phyloP scores from a whole-genome alignment of 441 rosid species.

The Pelargonium citronellum region DNA sequence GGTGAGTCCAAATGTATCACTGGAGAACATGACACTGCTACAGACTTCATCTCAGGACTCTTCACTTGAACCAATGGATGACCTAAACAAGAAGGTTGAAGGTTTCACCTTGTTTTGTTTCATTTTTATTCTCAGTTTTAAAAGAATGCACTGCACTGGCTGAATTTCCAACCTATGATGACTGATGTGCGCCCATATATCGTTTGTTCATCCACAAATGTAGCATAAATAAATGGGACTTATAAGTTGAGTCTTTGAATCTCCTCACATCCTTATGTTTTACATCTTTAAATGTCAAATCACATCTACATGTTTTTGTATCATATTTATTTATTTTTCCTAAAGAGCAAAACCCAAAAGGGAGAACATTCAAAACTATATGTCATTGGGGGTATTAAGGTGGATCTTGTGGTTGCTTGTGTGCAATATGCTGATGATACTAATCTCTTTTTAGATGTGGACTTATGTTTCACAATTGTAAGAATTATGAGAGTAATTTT shows the following conservation, averaged over 20 bases:
- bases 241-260: background rate
- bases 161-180: background rate
- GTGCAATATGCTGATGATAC: background rate
- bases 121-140: background rate
- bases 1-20: slow-evolving; percentile 26
- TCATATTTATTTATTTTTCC: background rate
- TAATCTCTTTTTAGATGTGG: too few relatives aligned
- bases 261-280: background rate
- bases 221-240: background rate
- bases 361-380: background rate
- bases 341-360: background rate
- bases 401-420: background rate
- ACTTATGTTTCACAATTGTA: background rate
- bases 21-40: slow-evolving; percentile 18
- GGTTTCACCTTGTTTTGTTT: slow-evolving; percentile 23
- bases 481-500: background rate
- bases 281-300: background rate
- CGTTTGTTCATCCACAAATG: background rate
- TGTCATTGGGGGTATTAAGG: background rate
- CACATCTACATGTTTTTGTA: background rate
- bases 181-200: background rate
- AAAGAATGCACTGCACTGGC: background rate
- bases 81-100: slow-evolving; percentile 30
- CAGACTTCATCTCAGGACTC: slow-evolving; percentile 26
- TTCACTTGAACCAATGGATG: slow-evolving; percentile 27